Conservation (phyloP, 192 early-diverging fungal species). For the Fimicolochytrium jonesii region DNA sequence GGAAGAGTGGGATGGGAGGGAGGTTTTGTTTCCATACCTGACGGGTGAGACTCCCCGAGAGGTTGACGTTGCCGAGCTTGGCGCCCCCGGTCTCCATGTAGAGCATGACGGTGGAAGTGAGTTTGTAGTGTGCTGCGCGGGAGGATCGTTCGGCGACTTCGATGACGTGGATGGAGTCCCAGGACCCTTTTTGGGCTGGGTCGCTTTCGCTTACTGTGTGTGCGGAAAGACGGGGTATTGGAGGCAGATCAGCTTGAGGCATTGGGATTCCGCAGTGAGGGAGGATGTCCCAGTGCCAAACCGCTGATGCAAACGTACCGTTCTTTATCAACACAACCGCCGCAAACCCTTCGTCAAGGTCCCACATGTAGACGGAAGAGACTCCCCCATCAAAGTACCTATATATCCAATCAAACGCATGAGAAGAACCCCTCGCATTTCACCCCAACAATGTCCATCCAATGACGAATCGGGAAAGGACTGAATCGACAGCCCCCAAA, state of each 20-base stretch:
- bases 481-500: slow-evolving; percentile 7
- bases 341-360: slow-evolving; percentile 84
- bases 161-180: slow-evolving; percentile 98
- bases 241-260: no score
- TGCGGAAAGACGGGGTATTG: no score
- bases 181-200: slow-evolving; percentile 58
- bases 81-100: slow-evolving; percentile 71
- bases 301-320: slow-evolving; percentile 53
- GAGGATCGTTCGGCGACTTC: slow-evolving; percentile 77
- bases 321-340: slow-evolving; percentile 95
- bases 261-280: no score
- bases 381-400: slow-evolving; percentile 91
- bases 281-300: no score
- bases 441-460: no score
- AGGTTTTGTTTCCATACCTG: slow-evolving; percentile 61
- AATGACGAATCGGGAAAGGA: not conserved
- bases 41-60: slow-evolving; percentile 90
- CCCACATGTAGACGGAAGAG: slow-evolving; percentile 97
- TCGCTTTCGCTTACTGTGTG: slow-evolving; percentile 13
- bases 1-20: not conserved
- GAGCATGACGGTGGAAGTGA: slow-evolving; percentile 95
- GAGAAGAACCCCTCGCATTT: no score
- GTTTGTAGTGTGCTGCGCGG: slow-evolving; percentile 86
- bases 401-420: no score
- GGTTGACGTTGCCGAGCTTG: slow-evolving; percentile 69